phyloP scores from a whole-genome alignment of 371 early-diverging fungal genomes.

The Mucor saturninus region DNA sequence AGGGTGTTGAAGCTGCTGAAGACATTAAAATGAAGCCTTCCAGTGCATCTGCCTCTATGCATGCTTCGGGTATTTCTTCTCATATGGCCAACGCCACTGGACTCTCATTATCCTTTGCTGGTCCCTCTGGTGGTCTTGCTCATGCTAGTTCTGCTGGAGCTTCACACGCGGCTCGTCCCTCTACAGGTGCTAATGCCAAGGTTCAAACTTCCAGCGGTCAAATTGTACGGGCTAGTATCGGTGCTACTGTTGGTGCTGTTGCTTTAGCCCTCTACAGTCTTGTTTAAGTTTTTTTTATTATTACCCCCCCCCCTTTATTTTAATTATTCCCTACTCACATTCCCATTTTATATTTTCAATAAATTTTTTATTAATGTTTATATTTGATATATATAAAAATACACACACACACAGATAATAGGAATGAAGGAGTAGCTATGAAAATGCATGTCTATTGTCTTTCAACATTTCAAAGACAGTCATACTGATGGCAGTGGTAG shows the following conservation, averaged over 20 bases:
- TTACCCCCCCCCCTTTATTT: background rate
- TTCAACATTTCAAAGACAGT: slow-evolving; percentile 79
- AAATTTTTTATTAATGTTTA: slow-evolving; percentile 11
- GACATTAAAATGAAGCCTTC: background rate
- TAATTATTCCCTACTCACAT: background rate
- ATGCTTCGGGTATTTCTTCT: slow-evolving; percentile 1
- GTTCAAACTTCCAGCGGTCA: slow-evolving; percentile 14
- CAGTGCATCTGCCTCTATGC: slow-evolving; percentile 1
- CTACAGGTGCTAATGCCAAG: slow-evolving; percentile 3
- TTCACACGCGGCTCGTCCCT: slow-evolving; percentile 1
- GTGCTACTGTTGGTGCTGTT: slow-evolving; percentile 20
- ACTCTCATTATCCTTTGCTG: slow-evolving; percentile 14
- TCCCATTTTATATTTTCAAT: background rate
- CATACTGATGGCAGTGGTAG: slow-evolving; percentile 74
- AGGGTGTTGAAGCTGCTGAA: slow-evolving; percentile 9
- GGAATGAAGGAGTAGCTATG: too few relatives aligned
- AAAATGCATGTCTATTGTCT: slow-evolving; percentile 25
- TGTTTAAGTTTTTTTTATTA: slow-evolving; percentile 6
- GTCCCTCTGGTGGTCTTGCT: slow-evolving; percentile 16
- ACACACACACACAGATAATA: too few relatives aligned
- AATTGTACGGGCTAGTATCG: slow-evolving; percentile 19
- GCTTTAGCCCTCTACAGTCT: slow-evolving; percentile 15
- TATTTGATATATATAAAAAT: background rate
- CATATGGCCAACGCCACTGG: slow-evolving; percentile 8
- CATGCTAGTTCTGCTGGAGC: slow-evolving; percentile 13